phyloP scores from a whole-genome alignment of 2,329 filamentous ascomycete genomes.

The Curvularia sp. region DNA sequence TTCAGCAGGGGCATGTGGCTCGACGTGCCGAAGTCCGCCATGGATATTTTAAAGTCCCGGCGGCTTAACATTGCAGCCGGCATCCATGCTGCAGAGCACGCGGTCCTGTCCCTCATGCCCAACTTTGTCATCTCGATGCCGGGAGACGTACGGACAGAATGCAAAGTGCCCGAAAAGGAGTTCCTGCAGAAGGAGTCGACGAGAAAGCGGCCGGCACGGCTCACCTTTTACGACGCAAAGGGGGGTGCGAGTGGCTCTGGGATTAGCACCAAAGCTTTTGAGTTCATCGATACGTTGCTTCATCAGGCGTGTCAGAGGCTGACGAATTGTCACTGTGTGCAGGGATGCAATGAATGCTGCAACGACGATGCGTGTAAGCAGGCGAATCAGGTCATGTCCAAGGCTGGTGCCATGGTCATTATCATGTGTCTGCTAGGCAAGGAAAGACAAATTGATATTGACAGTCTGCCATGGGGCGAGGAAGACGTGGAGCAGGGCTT shows the following conservation, averaged over 20 bases:
- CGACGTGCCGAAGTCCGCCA: conserved; percentile 79
- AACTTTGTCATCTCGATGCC: conserved; percentile 90
- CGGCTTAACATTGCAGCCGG: conserved; percentile 83
- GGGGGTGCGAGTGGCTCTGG: conserved; percentile 84
- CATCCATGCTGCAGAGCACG: conserved; percentile 95
- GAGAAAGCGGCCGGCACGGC: conserved; percentile 82
- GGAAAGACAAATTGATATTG: conserved; percentile 79
- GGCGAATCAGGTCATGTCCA: conserved; percentile 91
- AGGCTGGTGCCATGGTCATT: conserved; percentile 83
- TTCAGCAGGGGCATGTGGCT: conserved; percentile 94
- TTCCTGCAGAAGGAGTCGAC: conserved; percentile 73
- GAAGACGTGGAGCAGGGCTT: conserved; percentile 74
- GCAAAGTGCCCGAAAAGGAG: conserved; percentile 88
- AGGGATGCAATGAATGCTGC: conserved; percentile 90
- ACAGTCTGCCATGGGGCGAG: conserved; percentile 83
- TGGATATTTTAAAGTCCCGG: conserved; percentile 77
- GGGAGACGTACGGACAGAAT: conserved; percentile 92
- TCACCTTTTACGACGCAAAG: conserved; percentile 96
- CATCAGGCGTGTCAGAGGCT: conserved; percentile 78
- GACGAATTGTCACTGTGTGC: conserved; percentile 75
- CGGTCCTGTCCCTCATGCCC: conserved; percentile 83
- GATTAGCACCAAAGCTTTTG: conserved; percentile 91
- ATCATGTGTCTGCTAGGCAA: conserved; percentile 76
- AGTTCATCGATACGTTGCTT: conserved; percentile 83
- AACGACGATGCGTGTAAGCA: conserved; percentile 84